Conservation (phyloP, 2,329 filamentous ascomycete species). For the Fusarium burgessii region DNA sequence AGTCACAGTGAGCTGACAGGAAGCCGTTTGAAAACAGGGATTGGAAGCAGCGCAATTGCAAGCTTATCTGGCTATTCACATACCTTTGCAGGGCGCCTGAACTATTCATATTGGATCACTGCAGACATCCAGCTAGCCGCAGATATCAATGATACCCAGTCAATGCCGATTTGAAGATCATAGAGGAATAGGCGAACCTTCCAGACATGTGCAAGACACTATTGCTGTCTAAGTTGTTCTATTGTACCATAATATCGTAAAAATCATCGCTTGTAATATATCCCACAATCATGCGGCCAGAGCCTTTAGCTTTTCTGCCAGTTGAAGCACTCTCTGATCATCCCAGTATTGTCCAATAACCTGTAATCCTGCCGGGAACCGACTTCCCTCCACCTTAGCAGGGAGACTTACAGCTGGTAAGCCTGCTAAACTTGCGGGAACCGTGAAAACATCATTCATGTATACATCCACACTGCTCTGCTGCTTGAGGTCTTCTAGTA, state of each 20-base stretch:
- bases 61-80: neutral
- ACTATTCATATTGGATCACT: neutral
- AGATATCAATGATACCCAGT: neutral
- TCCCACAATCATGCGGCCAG: slow-evolving; percentile 36
- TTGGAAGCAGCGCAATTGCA: neutral
- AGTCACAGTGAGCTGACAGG: neutral
- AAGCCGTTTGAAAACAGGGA: neutral
- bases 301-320: slow-evolving; percentile 62
- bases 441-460: slow-evolving; percentile 95
- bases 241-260: slow-evolving; percentile 33
- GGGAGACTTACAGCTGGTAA: slow-evolving; percentile 90
- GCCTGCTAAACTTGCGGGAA: slow-evolving; percentile 92
- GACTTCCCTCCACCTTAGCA: slow-evolving; percentile 49
- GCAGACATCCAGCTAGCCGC: neutral
- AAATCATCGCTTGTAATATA: slow-evolving; percentile 25
- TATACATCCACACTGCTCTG: slow-evolving; percentile 79
- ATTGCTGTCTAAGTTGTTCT: slow-evolving; percentile 16
- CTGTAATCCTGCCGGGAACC: slow-evolving; percentile 70
- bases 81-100: neutral
- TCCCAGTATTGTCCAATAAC: slow-evolving; percentile 86
- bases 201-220: neutral
- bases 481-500: slow-evolving; percentile 66
- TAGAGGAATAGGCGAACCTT: neutral
- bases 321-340: slow-evolving; percentile 71
- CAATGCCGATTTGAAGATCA: neutral